Conservation (phyloP, 2,329 filamentous ascomycete genomes). For the Ilyonectria destructans region DNA sequence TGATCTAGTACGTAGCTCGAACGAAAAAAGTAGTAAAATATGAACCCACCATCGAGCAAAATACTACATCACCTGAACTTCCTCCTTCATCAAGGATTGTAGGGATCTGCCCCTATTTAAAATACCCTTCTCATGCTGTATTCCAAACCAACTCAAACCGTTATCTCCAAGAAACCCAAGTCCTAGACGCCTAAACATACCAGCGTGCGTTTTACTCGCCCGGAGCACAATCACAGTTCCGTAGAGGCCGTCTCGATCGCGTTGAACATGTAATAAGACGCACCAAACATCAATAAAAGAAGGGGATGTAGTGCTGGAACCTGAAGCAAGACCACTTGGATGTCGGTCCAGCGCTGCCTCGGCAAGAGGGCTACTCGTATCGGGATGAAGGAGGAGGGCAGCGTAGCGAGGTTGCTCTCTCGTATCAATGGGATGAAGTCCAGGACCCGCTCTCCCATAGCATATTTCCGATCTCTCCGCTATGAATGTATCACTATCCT, state of each 20-base stretch:
- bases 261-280: conserved; percentile 18
- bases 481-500: background rate
- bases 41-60: too few relatives aligned
- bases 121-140: background rate
- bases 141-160: conserved; percentile 14
- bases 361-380: background rate
- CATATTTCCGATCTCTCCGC: background rate
- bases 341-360: conserved; percentile 22
- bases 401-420: conserved; percentile 18
- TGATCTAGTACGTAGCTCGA: too few relatives aligned
- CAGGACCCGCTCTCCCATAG: background rate
- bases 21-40: too few relatives aligned
- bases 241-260: background rate
- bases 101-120: background rate
- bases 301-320: background rate
- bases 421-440: conserved; percentile 10
- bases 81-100: background rate
- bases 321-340: too few relatives aligned
- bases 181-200: conserved; percentile 11
- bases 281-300: conserved; percentile 2
- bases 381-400: conserved; percentile 6
- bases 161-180: conserved; percentile 18
- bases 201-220: background rate
- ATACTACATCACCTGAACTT: background rate
- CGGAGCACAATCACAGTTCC: conserved; percentile 12